Percentiles rank a stretch among this genome's conserved stretches.
Evolutionary conservation across 768 basidiomycete species (phyloP).

Genomic region (Lactarius sanguifluus): DNA sequence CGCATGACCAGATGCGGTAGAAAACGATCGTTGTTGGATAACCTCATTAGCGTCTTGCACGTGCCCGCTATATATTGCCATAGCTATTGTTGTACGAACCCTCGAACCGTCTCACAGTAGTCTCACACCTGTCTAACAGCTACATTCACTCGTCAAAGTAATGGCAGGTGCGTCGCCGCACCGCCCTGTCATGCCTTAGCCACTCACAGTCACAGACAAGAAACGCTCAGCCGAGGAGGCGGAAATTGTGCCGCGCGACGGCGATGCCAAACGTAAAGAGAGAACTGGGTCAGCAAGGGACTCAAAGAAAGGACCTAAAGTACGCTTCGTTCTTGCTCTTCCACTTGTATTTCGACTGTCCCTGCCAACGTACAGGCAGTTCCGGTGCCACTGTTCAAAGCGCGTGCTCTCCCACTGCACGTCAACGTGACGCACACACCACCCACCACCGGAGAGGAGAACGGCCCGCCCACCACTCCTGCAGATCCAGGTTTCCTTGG

Average conservation of each 20-base stretch:
- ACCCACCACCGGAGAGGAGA: slow-evolving; percentile 44
- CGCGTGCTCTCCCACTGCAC: slow-evolving; percentile 68
- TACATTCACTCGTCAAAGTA: not conserved
- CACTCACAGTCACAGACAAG: slow-evolving; percentile 2
- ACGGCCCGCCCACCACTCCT: slow-evolving; percentile 37
- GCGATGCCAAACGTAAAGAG: slow-evolving; percentile 9
- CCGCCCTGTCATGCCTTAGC: not conserved
- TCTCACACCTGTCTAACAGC: not conserved
- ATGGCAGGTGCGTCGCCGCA: slow-evolving; percentile 12
- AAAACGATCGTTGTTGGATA: too few species aligned
- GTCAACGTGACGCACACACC: slow-evolving; percentile 66
- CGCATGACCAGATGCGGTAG: too few species aligned
- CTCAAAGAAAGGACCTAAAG: slow-evolving; percentile 21
- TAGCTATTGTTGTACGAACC: slow-evolving; percentile 3
- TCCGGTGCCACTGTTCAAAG: slow-evolving; percentile 51
- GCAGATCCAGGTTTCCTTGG: slow-evolving; percentile 64
- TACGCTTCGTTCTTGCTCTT: not conserved
- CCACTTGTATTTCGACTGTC: not conserved
- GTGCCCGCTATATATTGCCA: not conserved
- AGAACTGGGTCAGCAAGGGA: slow-evolving; percentile 10
- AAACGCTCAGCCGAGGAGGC: slow-evolving; percentile 25
- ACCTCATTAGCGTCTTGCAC: too few species aligned
- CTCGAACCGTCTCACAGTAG: not conserved
- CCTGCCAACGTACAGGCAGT: slow-evolving; percentile 6
- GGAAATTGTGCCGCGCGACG: slow-evolving; percentile 10